Percentiles rank a stretch among this genome's conserved stretches.
phyloP scores from a whole-genome alignment of 176 grass and related monocot genomes.

The Oryza officinalis region DNA sequence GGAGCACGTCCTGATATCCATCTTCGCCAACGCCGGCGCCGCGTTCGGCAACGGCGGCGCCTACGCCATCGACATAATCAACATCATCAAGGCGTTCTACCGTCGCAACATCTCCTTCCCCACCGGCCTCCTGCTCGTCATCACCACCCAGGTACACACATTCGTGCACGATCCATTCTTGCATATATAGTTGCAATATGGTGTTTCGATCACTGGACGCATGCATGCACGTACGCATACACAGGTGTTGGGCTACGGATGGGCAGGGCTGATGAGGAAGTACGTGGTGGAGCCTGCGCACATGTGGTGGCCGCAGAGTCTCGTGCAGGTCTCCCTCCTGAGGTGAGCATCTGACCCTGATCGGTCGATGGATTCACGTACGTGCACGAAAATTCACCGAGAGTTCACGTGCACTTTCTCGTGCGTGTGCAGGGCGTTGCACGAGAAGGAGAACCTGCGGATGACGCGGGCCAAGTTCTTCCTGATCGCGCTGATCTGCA shows the following conservation, averaged over 20 bases:
- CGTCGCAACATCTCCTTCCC: slow-evolving; percentile 60
- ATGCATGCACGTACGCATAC: background rate
- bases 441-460: slow-evolving; percentile 68
- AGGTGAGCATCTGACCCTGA: slow-evolving; percentile 26
- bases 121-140: slow-evolving; percentile 52
- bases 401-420: background rate
- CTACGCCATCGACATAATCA: slow-evolving; percentile 75
- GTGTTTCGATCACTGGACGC: background rate
- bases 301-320: slow-evolving; percentile 82
- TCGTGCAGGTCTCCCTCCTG: slow-evolving; percentile 90
- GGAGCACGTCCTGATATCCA: slow-evolving; percentile 88
- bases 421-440: slow-evolving; percentile 56
- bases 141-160: slow-evolving; percentile 53
- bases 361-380: background rate
- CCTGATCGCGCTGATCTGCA: slow-evolving; percentile 76
- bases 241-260: slow-evolving; percentile 81
- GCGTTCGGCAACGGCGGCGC: slow-evolving; percentile 67
- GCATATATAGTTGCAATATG: too few species aligned
- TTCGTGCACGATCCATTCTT: too few species aligned
- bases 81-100: slow-evolving; percentile 53
- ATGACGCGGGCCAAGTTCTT: slow-evolving; percentile 89
- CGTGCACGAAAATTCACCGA: too few species aligned
- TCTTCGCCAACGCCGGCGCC: slow-evolving; percentile 76
- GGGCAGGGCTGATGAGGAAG: slow-evolving; percentile 91
- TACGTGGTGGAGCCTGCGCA: slow-evolving; percentile 92